Evolutionary conservation across 257 asterid species (phyloP).

Genomic region (Scutellaria galericulata): DNA sequence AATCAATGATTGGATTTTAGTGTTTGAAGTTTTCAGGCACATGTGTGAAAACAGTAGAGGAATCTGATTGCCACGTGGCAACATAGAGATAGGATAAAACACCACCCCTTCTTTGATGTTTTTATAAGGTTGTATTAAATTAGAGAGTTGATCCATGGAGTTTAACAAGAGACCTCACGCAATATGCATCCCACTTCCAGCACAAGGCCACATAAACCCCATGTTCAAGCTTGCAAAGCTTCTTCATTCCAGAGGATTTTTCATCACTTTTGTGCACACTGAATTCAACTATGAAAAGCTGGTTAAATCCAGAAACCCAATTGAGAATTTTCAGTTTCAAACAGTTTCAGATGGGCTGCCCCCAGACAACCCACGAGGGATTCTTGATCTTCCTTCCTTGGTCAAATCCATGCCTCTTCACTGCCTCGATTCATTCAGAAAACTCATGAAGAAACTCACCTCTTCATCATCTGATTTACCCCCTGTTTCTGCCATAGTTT

Average conservation of each 20-base stretch:
- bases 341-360: slow-evolving; percentile 62
- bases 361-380: slow-evolving; percentile 35
- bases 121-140: too few relatives aligned
- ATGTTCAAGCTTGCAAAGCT: slow-evolving; percentile 63
- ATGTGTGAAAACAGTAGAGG: too few relatives aligned
- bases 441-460: slow-evolving; percentile 43
- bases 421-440: slow-evolving; percentile 40
- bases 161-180: slow-evolving; percentile 48
- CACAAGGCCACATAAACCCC: slow-evolving; percentile 67
- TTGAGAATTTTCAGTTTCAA: slow-evolving; percentile 44
- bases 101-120: too few relatives aligned
- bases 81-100: too few relatives aligned
- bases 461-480: slow-evolving; percentile 30
- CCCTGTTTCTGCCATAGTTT: slow-evolving; percentile 50
- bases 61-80: too few relatives aligned
- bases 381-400: slow-evolving; percentile 38
- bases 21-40: too few relatives aligned
- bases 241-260: slow-evolving; percentile 54
- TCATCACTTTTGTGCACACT: slow-evolving; percentile 58
- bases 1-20: too few relatives aligned
- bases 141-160: neutral
- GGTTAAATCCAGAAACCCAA: slow-evolving; percentile 38
- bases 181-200: slow-evolving; percentile 56
- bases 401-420: slow-evolving; percentile 29
- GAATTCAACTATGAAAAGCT: slow-evolving; percentile 45